Conservation (phyloP, 352 stramenopile species). For the Thraustochytrium striatum region DNA sequence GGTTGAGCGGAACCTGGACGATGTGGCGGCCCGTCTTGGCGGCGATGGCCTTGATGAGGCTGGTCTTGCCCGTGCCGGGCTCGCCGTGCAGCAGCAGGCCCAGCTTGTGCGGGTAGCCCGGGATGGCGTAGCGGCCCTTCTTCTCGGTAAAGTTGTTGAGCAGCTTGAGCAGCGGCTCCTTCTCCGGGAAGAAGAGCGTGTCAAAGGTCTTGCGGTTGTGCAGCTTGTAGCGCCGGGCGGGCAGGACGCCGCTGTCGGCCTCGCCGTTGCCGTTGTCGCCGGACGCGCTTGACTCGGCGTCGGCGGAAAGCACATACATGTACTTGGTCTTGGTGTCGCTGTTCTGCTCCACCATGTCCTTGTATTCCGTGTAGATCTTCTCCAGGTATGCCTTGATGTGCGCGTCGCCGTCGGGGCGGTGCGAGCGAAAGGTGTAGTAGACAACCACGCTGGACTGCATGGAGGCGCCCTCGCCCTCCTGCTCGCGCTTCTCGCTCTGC, state of each 20-base stretch:
- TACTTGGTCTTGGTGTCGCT: constrained; percentile 10
- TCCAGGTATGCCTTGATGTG: constrained; percentile 59
- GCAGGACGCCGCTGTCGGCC: neutral
- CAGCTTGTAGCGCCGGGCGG: constrained; percentile 58
- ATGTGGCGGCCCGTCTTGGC: constrained; percentile 70
- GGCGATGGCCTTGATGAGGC: constrained; percentile 76
- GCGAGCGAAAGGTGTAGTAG: constrained; percentile 39
- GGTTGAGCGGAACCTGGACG: constrained; percentile 65
- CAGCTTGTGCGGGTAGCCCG: constrained; percentile 78
- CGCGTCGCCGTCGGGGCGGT: constrained; percentile 3
- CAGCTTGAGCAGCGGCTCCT: constrained; percentile 59
- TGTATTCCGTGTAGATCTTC: constrained; percentile 58
- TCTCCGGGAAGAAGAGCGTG: constrained; percentile 67
- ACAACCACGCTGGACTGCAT: constrained; percentile 36
- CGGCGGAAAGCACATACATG: neutral
- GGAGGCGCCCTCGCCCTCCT: neutral
- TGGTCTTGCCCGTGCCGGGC: constrained; percentile 81
- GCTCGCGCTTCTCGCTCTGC: neutral
- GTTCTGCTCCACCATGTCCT: constrained; percentile 47
- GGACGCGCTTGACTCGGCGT: neutral
- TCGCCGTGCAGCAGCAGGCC: constrained; percentile 75
- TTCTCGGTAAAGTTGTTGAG: constrained; percentile 60
- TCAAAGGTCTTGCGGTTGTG: constrained; percentile 66
- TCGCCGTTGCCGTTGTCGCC: neutral
- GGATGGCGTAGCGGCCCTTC: constrained; percentile 72